phyloP scores from a whole-genome alignment of 371 early-diverging fungal genomes.

The Actinomucor elegans region DNA sequence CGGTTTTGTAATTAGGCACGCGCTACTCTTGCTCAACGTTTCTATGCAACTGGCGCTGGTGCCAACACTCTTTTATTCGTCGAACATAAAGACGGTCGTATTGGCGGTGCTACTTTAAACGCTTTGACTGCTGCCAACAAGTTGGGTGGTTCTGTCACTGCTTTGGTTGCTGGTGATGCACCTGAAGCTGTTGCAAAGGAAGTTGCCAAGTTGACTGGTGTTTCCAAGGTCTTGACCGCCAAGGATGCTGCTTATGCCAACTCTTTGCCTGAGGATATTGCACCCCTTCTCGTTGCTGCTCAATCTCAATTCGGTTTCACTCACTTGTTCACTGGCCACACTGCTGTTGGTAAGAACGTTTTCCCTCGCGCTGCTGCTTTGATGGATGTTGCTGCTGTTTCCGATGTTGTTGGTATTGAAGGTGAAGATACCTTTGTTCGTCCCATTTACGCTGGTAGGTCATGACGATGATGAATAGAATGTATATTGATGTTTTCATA shows the following conservation, averaged over 20 bases:
- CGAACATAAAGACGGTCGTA: constrained; percentile 83
- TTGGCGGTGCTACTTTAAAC: constrained; percentile 78
- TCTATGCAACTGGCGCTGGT: constrained; percentile 60
- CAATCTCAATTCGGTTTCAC: constrained; percentile 76
- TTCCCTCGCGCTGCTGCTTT: constrained; percentile 93
- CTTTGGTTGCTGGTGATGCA: constrained; percentile 83
- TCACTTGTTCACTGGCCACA: constrained; percentile 87
- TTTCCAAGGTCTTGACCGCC: constrained; percentile 84
- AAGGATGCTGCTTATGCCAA: constrained; percentile 79
- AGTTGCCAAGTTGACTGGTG: constrained; percentile 72
- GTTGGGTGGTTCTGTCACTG: constrained; percentile 81
- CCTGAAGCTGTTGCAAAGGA: constrained; percentile 74
- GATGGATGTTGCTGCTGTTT: constrained; percentile 87
- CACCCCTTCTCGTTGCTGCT: constrained; percentile 74
- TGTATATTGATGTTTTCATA: constrained; percentile 30
- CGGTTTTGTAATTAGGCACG: constrained; percentile 29
- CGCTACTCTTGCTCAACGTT: constrained; percentile 44
- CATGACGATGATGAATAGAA: too few relatives aligned
- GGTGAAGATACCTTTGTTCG: constrained; percentile 88
- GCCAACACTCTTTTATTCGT: constrained; percentile 83
- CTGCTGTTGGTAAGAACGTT: constrained; percentile 91
- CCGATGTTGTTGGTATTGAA: constrained; percentile 85
- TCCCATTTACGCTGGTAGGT: constrained; percentile 94
- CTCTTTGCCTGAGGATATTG: constrained; percentile 78
- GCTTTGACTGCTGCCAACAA: constrained; percentile 88